Evolutionary conservation across 352 stramenopile genomes (phyloP), one percentile per base, ranked within the genome.

Genomic region (Globisporangium canariense): DNA sequence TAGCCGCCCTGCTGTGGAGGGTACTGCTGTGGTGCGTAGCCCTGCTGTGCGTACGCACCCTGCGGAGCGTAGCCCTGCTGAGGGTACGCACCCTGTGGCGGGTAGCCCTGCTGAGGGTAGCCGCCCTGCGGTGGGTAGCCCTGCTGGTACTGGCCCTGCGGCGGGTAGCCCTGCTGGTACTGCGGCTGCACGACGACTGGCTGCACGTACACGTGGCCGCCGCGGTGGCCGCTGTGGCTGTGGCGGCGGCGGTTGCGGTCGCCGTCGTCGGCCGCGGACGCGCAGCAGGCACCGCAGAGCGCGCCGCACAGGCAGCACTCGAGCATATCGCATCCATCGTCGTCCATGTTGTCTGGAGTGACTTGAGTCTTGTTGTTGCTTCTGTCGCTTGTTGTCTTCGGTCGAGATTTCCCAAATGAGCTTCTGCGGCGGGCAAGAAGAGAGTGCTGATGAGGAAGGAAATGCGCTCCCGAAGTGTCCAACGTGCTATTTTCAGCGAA

Each of bases 311-410:
- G 69, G 66, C 79, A 88, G 76, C 80, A 91, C 67, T 89, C 82
- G 74, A 88, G 76, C 72, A 90, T 85, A 56, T 93, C 85, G 57
- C 83, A 91, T 56, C 79, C 80, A 64, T 89, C 81, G 52, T 89
- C 82, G 75, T 87, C 59, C 59, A 65, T 65, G 10, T 11, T 63
- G 47, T 34, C 36, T 60, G 47, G 34, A 11, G 25, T 50, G 20
- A 3, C 30, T 58, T 43, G 30, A 13, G 8, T 32, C 10, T 52
- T 28, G 50, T 40, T 30, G 28, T 36, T 4, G n/a, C 14, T 34
- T 61, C 38, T 41, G 40, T 22, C 25, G 43, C 34, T 61, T 47
- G 38, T 43, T 62, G 22, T 59, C 54, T 22, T 50, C 50, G 50
- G 25, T 43, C 40, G 55, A 60, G 38, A 14, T 43, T 62, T 62